phyloP scores from a whole-genome alignment of 176 grass and related monocot species.

The Sorghum bicolor region DNA sequence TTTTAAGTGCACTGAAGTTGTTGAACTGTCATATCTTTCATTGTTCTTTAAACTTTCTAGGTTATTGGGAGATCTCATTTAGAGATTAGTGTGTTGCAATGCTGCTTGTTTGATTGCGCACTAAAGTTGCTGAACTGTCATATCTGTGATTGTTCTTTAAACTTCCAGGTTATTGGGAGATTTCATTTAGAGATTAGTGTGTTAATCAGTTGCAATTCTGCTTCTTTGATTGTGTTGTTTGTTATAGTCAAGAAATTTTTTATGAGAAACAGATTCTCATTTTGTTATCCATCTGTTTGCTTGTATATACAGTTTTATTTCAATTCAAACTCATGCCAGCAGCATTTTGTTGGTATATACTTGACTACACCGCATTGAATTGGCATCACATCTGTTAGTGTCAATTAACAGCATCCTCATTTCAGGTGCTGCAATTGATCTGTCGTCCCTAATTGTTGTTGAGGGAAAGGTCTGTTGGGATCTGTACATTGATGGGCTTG shows the following conservation, averaged over 20 bases:
- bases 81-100: no score
- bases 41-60: no score
- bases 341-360: not conserved
- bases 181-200: not conserved
- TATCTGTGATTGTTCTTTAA: not conserved
- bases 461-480: constrained; percentile 98
- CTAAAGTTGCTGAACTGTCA: not conserved
- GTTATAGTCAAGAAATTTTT: constrained; percentile 1
- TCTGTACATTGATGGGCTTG: constrained; percentile 79
- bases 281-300: not conserved
- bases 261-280: not conserved
- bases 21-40: no score
- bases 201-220: not conserved
- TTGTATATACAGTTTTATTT: constrained; percentile 20
- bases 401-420: not conserved
- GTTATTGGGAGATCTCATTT: no score
- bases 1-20: not conserved
- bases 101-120: no score
- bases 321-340: not conserved
- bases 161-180: not conserved
- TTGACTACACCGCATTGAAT: constrained; percentile 16
- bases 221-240: not conserved
- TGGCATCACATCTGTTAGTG: not conserved
- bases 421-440: constrained; percentile 85
- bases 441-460: constrained; percentile 71